Percentiles rank a stretch among this genome's conserved stretches.
These are phyloP conservation scores for maize (Zea mays) DNA, from an alignment of 176 grass and related monocot genomes.

Conservation along the genomic window Zm-B73-REFERENCE-NAM-5.0 NC_050100.1:76666001-76666500, in stretches of 20 bases:
- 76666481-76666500: conserved; percentile 80
- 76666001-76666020: no score
- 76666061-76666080: no score
- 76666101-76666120: no score
- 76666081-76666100: no score
- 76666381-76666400: conserved; percentile 39
- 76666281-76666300: conserved; percentile 22
- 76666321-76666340: conserved; percentile 18
- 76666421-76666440: conserved; percentile 35
- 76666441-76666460: neutral
- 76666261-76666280: conserved; percentile 1
- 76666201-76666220: neutral
- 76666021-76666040: no score
- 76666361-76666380: conserved; percentile 48
- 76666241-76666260: conserved; percentile 13
- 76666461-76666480: conserved; percentile 11
- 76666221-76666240: neutral
- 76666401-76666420: conserved; percentile 45
- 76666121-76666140: no score
- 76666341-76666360: conserved; percentile 38
- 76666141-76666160: neutral
- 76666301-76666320: neutral
- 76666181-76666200: neutral
- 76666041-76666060: no score
- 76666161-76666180: neutral